phyloP scores from a whole-genome alignment of 148 eudicot species.

The Gaultheria prostrata region DNA sequence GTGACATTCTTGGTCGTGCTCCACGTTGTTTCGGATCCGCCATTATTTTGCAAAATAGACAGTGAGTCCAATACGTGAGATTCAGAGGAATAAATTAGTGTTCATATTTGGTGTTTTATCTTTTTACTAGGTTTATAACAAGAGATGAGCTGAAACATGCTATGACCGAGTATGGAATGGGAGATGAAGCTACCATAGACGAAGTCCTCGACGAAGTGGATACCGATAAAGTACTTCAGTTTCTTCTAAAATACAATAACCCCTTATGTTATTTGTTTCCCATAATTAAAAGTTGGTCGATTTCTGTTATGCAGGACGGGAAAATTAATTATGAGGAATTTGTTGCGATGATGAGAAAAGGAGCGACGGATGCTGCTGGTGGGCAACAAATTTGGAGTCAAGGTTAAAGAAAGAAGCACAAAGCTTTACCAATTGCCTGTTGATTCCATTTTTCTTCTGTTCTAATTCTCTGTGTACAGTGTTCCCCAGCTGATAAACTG shows the following conservation, averaged over 20 bases:
- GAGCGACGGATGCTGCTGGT: constrained; percentile 38
- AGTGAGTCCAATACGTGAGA: neutral
- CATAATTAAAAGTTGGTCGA: neutral
- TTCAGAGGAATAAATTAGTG: neutral
- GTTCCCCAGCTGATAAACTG: neutral
- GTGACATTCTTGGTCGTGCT: neutral
- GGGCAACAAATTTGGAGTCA: constrained; percentile 19
- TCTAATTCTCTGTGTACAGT: too few species aligned
- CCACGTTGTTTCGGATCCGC: neutral
- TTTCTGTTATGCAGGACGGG: constrained; percentile 56
- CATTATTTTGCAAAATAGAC: neutral
- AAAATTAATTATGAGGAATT: constrained; percentile 71
- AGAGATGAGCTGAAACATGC: constrained; percentile 81
- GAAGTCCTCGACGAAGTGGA: constrained; percentile 87
- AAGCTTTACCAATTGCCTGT: neutral
- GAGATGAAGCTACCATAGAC: constrained; percentile 83
- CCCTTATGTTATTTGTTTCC: neutral
- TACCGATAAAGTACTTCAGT: constrained; percentile 51
- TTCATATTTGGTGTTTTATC: neutral
- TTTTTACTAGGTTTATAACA: constrained; percentile 57
- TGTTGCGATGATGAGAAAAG: constrained; percentile 81
- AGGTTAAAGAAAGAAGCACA: neutral
- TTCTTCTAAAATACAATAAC: neutral
- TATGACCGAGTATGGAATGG: constrained; percentile 78
- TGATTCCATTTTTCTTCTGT: neutral